Evolutionary conservation across 2,329 filamentous ascomycete genomes (phyloP), one percentile per base, ranked within the genome.

Genomic region (Sclerotinia minor): DNA sequence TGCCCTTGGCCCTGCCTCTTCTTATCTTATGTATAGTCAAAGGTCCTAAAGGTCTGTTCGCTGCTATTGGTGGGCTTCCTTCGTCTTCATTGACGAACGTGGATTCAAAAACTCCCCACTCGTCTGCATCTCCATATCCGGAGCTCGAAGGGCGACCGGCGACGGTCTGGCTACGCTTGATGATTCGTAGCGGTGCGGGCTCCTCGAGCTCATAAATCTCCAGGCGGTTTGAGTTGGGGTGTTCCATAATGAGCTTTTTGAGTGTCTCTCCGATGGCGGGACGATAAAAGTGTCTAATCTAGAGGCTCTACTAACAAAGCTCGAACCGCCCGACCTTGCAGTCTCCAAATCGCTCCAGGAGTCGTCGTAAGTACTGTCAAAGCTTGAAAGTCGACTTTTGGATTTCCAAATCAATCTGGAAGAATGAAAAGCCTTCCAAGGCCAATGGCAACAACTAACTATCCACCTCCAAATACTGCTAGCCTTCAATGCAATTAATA

Each of bases 141-240:
- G 70, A 59, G 61, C 72, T 59, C 67, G 73, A 29, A 55, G 70
- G 65, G 69, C 73, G 70, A 69, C 73, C 63, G 71, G 73, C 58
- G 66, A 77, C 69, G 75, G 71, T 74, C 66, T 72, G 71, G 73
- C 71, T 71, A 76, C 77, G 77, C 73, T 85, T 87, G 73, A 81
- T 75, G 73, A 87, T 83, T 52, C 82, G 81, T 45, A 86, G 75
- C 15, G 85, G 85, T 44, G 29, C 79, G 79, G 24, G 83, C 81
- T 67, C 73, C 70, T 78, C 76, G 69, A 75, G 67, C 70, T 77
- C 69, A 73, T 74, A 70, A 76, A 79, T 70, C 73, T 77, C 78
- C 74, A 77, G 67, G 63, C 72, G 66, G 76, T 72, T 21, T 71
- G 76, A 65, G 61, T 74, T 64, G 61, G 70, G 17, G 75, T 77